These are phyloP conservation scores for Hibiscus tridactylites DNA, from an alignment of 345 rosid genomes.

Conservation along the genomic window DNA sequence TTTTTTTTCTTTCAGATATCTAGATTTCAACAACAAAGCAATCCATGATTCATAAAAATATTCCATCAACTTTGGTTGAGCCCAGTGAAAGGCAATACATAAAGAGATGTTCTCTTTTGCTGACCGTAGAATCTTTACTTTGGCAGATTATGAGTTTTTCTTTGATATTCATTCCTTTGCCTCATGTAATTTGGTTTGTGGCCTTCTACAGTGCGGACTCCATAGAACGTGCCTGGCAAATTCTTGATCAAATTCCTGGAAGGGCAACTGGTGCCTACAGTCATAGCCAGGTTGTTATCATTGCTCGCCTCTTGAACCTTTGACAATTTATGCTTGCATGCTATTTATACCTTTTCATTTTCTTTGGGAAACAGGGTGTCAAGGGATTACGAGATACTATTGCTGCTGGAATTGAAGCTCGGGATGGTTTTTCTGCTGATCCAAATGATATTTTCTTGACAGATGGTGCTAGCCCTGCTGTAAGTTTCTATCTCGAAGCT, in stretches of 20 bases:
- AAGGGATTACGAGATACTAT: slow-evolving; percentile 81
- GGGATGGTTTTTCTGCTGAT: slow-evolving; percentile 87
- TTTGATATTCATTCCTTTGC: not conserved
- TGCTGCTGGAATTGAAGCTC: slow-evolving; percentile 89
- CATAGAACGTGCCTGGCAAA: slow-evolving; percentile 82
- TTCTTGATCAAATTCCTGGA: slow-evolving; percentile 94
- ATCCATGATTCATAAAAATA: not conserved
- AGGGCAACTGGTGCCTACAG: slow-evolving; percentile 98
- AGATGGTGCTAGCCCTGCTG: slow-evolving; percentile 98
- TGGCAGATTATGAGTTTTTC: not conserved
- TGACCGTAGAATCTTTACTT: not conserved
- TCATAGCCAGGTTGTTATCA: slow-evolving; percentile 75
- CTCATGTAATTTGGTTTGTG: not conserved
- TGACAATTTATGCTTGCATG: not conserved
- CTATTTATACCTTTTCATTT: slow-evolving; percentile 1
- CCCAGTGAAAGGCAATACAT: not conserved
- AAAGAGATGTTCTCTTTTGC: not conserved
- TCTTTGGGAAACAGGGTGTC: slow-evolving; percentile 49
- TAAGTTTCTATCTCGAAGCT: slow-evolving; percentile 18
- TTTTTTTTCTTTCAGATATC: not conserved
- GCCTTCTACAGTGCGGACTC: slow-evolving; percentile 63
- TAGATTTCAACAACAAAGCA: not conserved
- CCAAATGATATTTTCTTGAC: slow-evolving; percentile 90
- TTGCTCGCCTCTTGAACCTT: not conserved
- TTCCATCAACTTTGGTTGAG: not conserved